phyloP scores from a whole-genome alignment of 2,329 filamentous ascomycete genomes.

The Colletotrichum eleusines region DNA sequence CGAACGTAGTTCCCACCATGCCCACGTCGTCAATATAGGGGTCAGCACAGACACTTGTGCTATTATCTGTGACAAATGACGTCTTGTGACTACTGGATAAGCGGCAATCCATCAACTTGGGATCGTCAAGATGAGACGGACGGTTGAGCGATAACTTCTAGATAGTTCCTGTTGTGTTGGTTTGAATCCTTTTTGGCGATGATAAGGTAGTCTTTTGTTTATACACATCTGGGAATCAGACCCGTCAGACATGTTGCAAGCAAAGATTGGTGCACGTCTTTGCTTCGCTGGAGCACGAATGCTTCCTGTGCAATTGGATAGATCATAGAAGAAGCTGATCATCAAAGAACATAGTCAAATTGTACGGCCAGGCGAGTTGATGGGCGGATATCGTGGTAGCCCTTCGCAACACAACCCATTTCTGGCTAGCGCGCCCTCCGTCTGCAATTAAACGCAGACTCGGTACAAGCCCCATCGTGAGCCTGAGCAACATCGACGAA shows the following conservation, averaged over 20 bases:
- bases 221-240: background rate
- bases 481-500: background rate
- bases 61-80: conserved; percentile 37
- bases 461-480: background rate
- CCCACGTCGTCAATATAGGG: conserved; percentile 1
- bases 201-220: no score
- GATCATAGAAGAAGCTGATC: conserved; percentile 2
- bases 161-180: background rate
- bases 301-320: conserved; percentile 3
- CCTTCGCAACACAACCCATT: background rate
- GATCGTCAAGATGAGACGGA: conserved; percentile 37
- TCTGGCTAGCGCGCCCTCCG: background rate
- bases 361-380: background rate
- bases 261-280: background rate
- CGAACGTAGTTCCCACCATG: background rate
- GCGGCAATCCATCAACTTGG: conserved; percentile 21
- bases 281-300: background rate
- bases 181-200: background rate
- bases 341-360: conserved; percentile 6
- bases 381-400: no score
- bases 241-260: background rate
- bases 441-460: background rate
- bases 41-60: conserved; percentile 12
- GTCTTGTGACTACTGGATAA: conserved; percentile 38
- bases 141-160: background rate